These are phyloP conservation scores for Pestalotiopsis sp. DNA, from an alignment of 2,329 filamentous ascomycete genomes.

Conservation along the genomic window DNA sequence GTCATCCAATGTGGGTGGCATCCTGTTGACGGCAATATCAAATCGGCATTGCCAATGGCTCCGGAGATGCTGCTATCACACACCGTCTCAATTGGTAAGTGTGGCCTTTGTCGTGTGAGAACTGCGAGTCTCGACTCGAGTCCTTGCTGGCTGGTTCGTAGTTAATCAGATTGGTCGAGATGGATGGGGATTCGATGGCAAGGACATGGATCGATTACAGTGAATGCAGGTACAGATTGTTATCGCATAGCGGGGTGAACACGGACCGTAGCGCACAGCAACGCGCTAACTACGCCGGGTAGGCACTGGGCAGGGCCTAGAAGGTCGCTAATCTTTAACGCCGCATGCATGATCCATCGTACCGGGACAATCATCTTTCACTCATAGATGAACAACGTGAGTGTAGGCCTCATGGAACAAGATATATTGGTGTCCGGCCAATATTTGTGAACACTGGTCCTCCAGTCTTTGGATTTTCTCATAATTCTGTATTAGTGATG, in stretches of 20 bases:
- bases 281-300: neutral
- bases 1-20: conserved; percentile 15
- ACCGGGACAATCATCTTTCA: neutral
- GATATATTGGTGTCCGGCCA: too few species aligned
- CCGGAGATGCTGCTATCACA: neutral
- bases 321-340: neutral
- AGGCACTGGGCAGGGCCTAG: neutral
- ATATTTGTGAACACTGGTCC: too few species aligned
- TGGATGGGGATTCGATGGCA: neutral
- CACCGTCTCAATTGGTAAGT: neutral
- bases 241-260: conserved; percentile 7
- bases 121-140: neutral
- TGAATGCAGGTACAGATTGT: conserved; percentile 1
- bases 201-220: neutral
- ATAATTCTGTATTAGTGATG: too few species aligned
- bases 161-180: neutral
- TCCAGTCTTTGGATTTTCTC: too few species aligned
- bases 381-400: neutral
- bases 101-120: neutral
- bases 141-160: neutral
- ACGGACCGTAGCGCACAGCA: neutral
- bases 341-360: neutral
- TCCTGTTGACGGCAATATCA: neutral
- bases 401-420: too few species aligned
- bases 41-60: neutral